Evolutionary conservation across 768 basidiomycete species (phyloP), one percentile per base, ranked within the genome.

Genomic region (Boletus bicolor): DNA sequence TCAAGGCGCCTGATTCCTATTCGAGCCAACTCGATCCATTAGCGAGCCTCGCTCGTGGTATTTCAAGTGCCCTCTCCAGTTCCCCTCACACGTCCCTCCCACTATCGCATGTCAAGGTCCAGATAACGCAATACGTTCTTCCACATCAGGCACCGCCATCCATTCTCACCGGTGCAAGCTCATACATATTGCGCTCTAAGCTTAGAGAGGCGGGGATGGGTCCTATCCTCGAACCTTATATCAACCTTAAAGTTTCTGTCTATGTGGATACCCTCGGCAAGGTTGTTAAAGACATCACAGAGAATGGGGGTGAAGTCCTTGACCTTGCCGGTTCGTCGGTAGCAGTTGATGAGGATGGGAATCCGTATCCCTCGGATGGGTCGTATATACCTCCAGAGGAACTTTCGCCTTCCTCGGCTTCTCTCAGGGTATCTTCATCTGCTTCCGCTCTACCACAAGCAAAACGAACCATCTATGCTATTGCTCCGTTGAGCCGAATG

Each of bases 231-330:
- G 92, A 94, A 65, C 91, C 93, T 10, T 93, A 82, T 60, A 78
- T 91, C 26, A 73, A 74, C 32, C 73, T 92, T 59, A 91, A 85
- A 61, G 77, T 91, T 44, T 81, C 81, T 15, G 82, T 91, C 7
- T 75, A 77, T 26, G 86, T 87, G 59, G 82, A 85, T 55, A 77
- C 76, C 54, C 74, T 93, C 3, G 91, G 92, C 24, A 89, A 84
- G 63, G 83, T 89, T 21, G 82, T 92, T 44, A 90, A 86, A 64
- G 92, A 94, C 63, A 73, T 94, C n/a, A 88, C 87, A 10, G 91
- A 93, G 66, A 81, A 86, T 56, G 83, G 84, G 2, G 91, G 89
- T n/a, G 89, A 92, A 65, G 75, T 94, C 11, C 70, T 84, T 24
- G 87, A 91, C 60, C 79, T 93, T 21, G 80, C 76, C 6, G 61